These are phyloP conservation scores for Monilinia polystroma DNA, from an alignment of 2,329 filamentous ascomycete genomes.

Conservation along the genomic window DNA sequence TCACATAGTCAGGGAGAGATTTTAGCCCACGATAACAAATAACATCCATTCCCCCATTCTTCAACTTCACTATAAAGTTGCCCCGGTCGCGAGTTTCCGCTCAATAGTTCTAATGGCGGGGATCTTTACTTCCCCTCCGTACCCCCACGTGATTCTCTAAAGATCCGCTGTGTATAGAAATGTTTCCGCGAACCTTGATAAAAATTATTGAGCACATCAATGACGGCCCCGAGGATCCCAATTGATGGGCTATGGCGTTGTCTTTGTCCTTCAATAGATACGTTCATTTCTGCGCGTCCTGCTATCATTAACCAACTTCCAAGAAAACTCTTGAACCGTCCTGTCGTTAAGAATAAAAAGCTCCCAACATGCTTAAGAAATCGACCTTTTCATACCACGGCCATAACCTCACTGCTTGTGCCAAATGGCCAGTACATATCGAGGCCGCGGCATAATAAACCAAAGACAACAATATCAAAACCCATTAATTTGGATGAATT, in stretches of 20 bases:
- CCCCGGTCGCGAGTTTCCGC: neutral
- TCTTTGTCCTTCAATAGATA: slow-evolving; percentile 57
- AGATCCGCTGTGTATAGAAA: slow-evolving; percentile 8
- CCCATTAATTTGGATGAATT: neutral
- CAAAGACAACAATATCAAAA: neutral
- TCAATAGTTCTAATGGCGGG: slow-evolving; percentile 4
- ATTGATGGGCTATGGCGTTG: slow-evolving; percentile 64
- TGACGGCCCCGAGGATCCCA: slow-evolving; percentile 41
- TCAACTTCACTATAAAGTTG: neutral
- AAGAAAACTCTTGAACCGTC: slow-evolving; percentile 17
- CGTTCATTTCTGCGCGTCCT: slow-evolving; percentile 30
- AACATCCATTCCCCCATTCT: neutral
- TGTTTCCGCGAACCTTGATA: slow-evolving; percentile 10
- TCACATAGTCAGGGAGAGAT: neutral
- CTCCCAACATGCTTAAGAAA: slow-evolving; percentile 8
- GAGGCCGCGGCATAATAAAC: neutral
- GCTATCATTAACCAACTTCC: neutral
- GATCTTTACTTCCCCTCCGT: slow-evolving; percentile 6
- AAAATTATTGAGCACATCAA: slow-evolving; percentile 30
- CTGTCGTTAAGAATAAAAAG: slow-evolving; percentile 1
- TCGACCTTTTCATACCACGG: slow-evolving; percentile 9
- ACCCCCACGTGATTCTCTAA: slow-evolving; percentile 11
- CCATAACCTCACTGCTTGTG: neutral
- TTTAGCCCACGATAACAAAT: neutral
- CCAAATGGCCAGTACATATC: neutral